Evolutionary conservation across 1,284 basidiomycete species (phyloP).

Genomic region (Boletellus deceptivus): DNA sequence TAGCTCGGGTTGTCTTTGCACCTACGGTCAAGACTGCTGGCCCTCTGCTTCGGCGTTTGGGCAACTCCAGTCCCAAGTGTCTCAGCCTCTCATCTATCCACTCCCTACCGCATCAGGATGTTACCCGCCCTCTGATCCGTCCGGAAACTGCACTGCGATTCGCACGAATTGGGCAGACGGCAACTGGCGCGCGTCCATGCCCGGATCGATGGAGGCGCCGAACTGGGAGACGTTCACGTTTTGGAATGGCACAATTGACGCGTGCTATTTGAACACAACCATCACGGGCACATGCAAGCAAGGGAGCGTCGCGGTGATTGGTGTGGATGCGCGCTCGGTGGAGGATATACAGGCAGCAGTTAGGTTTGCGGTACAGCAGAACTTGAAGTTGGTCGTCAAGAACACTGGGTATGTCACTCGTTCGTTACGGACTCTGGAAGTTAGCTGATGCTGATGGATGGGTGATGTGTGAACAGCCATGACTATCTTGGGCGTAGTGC

Average conservation of each 20-base stretch:
- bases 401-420: constrained; percentile 41
- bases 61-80: constrained; percentile 28
- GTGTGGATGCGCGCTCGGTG: constrained; percentile 30
- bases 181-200: constrained; percentile 39
- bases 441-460: neutral
- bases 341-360: constrained; percentile 40
- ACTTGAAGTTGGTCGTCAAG: constrained; percentile 47
- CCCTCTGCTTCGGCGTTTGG: constrained; percentile 37
- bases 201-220: constrained; percentile 40
- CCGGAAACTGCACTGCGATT: constrained; percentile 30
- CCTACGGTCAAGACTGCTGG: constrained; percentile 37
- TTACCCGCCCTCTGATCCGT: constrained; percentile 20
- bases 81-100: constrained; percentile 30
- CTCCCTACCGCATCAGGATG: constrained; percentile 26
- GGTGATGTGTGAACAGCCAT: neutral
- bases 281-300: constrained; percentile 13
- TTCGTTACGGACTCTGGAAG: neutral
- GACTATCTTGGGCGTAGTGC: constrained; percentile 38
- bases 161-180: constrained; percentile 31
- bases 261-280: constrained; percentile 18
- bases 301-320: constrained; percentile 17
- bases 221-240: constrained; percentile 43
- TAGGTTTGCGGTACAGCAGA: constrained; percentile 32
- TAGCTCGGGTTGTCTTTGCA: constrained; percentile 10
- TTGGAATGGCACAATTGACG: constrained; percentile 40